A percentile compares a stretch with the other conserved stretches of the same genome.
These are phyloP conservation scores for Aureobasidium sp. DNA, from an alignment of 2,329 filamentous ascomycete species.

Conservation along the genomic window DNA sequence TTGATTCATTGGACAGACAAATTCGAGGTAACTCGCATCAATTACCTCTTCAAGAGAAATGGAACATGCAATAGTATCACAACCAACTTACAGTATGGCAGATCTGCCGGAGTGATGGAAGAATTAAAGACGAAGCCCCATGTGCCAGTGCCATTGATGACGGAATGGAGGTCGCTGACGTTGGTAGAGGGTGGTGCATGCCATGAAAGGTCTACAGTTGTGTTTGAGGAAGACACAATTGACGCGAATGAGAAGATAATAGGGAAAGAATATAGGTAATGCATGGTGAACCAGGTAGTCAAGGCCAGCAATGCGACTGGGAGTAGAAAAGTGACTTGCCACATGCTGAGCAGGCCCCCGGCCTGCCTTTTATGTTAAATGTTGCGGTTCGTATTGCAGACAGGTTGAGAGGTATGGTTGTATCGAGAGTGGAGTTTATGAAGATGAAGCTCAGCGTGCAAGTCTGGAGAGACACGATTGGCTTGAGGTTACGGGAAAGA, in stretches of 20 bases:
- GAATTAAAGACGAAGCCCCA: constrained; percentile 70
- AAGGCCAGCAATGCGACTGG: constrained; percentile 23
- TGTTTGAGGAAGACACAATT: not conserved
- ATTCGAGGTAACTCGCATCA: no score
- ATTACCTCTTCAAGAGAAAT: not conserved
- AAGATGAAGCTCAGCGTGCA: not conserved
- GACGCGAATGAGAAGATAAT: constrained; percentile 20
- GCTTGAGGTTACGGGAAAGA: not conserved
- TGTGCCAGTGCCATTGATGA: constrained; percentile 53
- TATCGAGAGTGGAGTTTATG: not conserved
- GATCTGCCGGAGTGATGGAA: constrained; percentile 49
- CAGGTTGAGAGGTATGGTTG: not conserved
- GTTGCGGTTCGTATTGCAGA: not conserved
- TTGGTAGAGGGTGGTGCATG: constrained; percentile 48
- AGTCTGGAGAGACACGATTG: constrained; percentile 1
- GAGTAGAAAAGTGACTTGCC: constrained; percentile 19
- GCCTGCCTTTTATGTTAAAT: not conserved
- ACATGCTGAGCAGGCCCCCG: not conserved
- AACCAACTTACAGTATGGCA: constrained; percentile 40
- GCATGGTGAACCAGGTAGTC: constrained; percentile 26
- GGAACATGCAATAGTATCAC: no score
- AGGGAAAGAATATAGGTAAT: constrained; percentile 21
- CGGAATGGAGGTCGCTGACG: constrained; percentile 56
- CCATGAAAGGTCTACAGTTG: constrained; percentile 45
- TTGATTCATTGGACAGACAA: no score